Conservation (phyloP, 2,329 filamentous ascomycete species). For the Thermoascus crustaceus region DNA sequence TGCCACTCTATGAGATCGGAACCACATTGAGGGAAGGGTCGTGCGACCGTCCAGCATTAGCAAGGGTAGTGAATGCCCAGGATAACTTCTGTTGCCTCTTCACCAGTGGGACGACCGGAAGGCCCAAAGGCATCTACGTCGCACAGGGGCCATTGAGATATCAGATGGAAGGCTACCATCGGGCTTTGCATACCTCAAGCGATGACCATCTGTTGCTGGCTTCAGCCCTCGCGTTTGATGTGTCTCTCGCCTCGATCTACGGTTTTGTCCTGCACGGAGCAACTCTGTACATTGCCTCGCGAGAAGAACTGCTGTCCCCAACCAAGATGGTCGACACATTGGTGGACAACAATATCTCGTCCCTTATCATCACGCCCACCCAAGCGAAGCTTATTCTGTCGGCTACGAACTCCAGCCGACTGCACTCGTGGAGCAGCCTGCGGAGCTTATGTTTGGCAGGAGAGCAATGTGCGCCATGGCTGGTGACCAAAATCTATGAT, state of each 20-base stretch:
- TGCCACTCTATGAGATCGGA: no score
- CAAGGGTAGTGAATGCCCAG: neutral
- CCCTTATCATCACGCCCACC: no score
- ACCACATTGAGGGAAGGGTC: neutral
- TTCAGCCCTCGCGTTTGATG: conserved; percentile 3
- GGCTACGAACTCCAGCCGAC: conserved; percentile 2
- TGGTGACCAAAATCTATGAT: conserved; percentile 2
- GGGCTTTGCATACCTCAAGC: neutral
- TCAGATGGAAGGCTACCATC: conserved; percentile 5
- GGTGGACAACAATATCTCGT: conserved; percentile 1
- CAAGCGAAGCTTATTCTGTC: no score
- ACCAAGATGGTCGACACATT: conserved; percentile 4
- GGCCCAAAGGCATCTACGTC: conserved; percentile 2
- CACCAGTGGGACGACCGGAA: conserved; percentile 3
- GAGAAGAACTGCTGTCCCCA: conserved; percentile 1
- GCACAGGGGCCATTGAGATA: conserved; percentile 2
- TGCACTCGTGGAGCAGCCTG: conserved; percentile 1
- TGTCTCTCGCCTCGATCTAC: conserved; percentile 1
- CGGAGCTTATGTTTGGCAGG: neutral
- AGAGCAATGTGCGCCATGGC: conserved; percentile 3
- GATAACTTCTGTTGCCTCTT: conserved; percentile 3
- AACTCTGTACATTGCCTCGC: conserved; percentile 2
- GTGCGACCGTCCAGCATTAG: neutral
- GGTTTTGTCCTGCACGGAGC: conserved; percentile 1
- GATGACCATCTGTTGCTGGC: conserved; percentile 2